A percentile compares a stretch with the other conserved stretches of the same genome.
Evolutionary conservation across 768 basidiomycete genomes (phyloP).

Genomic region (Lactarius hengduanensis): DNA sequence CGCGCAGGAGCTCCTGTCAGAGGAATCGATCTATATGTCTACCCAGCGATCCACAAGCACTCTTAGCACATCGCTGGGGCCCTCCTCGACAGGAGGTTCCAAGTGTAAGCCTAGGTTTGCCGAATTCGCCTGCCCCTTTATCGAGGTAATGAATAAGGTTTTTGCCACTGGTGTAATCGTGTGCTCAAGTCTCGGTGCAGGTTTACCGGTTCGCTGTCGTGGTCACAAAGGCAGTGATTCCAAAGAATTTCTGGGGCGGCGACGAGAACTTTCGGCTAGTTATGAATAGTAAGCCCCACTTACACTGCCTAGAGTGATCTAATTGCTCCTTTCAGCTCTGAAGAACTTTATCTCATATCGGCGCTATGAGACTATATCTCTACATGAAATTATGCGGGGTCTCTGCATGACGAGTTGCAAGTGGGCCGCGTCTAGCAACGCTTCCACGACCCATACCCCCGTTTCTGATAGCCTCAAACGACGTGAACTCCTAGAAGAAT

Average conservation of each 20-base stretch:
- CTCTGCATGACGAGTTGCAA: conserved; percentile 73
- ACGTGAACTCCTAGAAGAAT: conserved; percentile 79
- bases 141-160: conserved; percentile 49
- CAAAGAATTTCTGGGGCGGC: conserved; percentile 77
- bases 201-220: conserved; percentile 66
- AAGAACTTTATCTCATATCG: conserved; percentile 70
- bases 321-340: conserved; percentile 49
- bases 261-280: conserved; percentile 59
- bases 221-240: conserved; percentile 68
- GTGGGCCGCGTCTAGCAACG: conserved; percentile 62
- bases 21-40: conserved; percentile 52
- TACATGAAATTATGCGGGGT: conserved; percentile 76
- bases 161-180: not conserved
- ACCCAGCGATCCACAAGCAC: conserved; percentile 48
- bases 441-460: conserved; percentile 44
- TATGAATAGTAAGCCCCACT: conserved; percentile 44
- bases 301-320: not conserved
- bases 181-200: conserved; percentile 37
- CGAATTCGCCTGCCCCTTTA: conserved; percentile 66
- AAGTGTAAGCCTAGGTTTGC: conserved; percentile 70
- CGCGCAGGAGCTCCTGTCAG: conserved; percentile 71
- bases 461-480: conserved; percentile 73
- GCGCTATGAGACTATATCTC: conserved; percentile 75
- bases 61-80: conserved; percentile 51
- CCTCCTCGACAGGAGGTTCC: conserved; percentile 41